Evolutionary conservation across 169 alveolate species (phyloP), one percentile per base, ranked within the genome.

Genomic region (Babesia ovata): DNA sequence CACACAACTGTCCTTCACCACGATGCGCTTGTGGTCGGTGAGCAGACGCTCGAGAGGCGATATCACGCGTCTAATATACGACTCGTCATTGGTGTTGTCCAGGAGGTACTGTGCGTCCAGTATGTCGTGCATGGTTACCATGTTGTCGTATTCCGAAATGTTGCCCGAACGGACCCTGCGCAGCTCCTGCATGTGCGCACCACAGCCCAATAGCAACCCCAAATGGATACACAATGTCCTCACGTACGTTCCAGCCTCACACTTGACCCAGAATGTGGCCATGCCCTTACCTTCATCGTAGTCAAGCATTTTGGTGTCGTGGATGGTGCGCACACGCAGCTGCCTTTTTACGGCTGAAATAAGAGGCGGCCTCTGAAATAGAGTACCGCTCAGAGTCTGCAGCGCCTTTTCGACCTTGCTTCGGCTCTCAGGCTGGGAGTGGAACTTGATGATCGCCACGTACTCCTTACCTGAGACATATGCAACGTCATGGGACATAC

Each of bases 151-250:
- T 86, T 98, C 99, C 49, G 97, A 94, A 79, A 97, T 91, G 73
- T 95, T 92, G 12, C 99, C 99, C 17, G 98, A 95, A 72, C 99
- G 90, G 21, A 97, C 99, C 76, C 99, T 94, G 83, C 99, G 94
- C 57, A 98, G 95, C 91, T 98, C 99, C 92, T 97, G 99, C 99
- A 98, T 98, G 88, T 98, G 99, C 14, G 99, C 99, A 14, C 99
- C 99, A 56, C 94, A 95, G 59, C 99, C 99, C 59, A 98, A 90
- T 49, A 98, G 85, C 61, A 97, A 91, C 42, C 99, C 99, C 92
- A 98, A 81, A 87, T 98, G 99, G 44, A 98, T 99, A 86, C 99
- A 98, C 85, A 97, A 91, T 26, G 99, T 98, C 60, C 99, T 94
- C 57, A 98, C 97, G 92, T 97, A 97, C 29, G 99, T 97, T 12